A percentile compares a stretch with the other conserved stretches of the same genome.
Conservation (phyloP, 331 rosid genomes). For the Malus hybrid region DNA sequence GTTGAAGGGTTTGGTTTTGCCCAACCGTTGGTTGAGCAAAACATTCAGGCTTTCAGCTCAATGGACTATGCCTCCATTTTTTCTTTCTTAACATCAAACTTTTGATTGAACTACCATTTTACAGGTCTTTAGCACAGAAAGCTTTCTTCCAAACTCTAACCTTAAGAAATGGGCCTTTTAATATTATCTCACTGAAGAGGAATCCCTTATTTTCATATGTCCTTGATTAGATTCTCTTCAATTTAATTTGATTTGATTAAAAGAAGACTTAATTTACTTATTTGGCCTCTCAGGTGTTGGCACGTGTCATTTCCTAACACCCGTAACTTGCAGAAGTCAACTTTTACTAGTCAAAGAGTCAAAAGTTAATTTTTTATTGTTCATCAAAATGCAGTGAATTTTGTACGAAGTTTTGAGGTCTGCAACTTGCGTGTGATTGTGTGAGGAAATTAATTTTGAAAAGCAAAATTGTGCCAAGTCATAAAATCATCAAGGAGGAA, state of each 20-base stretch:
- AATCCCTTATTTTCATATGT: not conserved
- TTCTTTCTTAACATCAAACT: not conserved
- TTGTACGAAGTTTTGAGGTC: not conserved
- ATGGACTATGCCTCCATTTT: not conserved
- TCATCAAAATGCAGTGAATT: not conserved
- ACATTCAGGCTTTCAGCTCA: not conserved
- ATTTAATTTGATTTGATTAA: not conserved
- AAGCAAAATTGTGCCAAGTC: conserved; percentile 6
- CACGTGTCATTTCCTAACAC: not conserved
- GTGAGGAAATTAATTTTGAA: not conserved
- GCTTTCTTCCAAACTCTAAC: not conserved
- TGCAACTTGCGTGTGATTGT: not conserved
- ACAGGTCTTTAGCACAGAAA: not conserved
- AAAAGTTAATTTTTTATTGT: not conserved
- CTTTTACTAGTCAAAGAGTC: not conserved
- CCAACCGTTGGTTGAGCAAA: not conserved
- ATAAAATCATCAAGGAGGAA: conserved; percentile 13
- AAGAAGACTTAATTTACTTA: not conserved
- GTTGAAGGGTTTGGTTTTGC: not conserved
- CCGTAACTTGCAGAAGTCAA: not conserved
- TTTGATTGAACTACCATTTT: not conserved
- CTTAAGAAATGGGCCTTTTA: not conserved
- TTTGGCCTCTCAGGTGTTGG: not conserved
- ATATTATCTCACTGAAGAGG: not conserved
- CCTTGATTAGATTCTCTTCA: not conserved